phyloP scores from a whole-genome alignment of 805 yeast genomes.

The Candida manassasensis region DNA sequence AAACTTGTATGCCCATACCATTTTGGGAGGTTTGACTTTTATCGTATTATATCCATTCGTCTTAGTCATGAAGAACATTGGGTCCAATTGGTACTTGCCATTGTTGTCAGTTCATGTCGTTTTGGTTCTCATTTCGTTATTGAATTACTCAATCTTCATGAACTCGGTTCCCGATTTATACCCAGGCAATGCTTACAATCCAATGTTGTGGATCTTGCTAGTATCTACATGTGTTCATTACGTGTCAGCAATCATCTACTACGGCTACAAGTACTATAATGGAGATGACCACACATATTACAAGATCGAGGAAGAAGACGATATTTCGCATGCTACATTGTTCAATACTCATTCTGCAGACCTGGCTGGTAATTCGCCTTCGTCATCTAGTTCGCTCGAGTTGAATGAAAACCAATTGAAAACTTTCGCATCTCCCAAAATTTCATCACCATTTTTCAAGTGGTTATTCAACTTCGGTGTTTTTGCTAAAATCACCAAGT shows the following conservation, averaged over 20 bases:
- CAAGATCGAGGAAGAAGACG: background rate
- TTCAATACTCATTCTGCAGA: background rate
- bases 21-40: slow-evolving; percentile 39
- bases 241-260: slow-evolving; percentile 42
- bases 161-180: slow-evolving; percentile 59
- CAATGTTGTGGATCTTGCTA: slow-evolving; percentile 59
- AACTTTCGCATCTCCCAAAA: background rate
- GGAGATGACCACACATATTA: background rate
- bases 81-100: slow-evolving; percentile 53
- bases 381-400: slow-evolving; percentile 1
- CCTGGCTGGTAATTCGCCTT: background rate
- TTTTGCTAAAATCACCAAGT: background rate
- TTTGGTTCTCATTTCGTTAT: slow-evolving; percentile 45
- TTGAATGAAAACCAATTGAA: slow-evolving; percentile 3
- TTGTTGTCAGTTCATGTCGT: slow-evolving; percentile 47
- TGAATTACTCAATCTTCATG: slow-evolving; percentile 54
- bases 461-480: background rate
- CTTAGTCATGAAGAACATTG: slow-evolving; percentile 57
- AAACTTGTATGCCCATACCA: slow-evolving; percentile 53
- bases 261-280: background rate
- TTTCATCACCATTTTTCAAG: background rate
- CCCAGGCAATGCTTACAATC: slow-evolving; percentile 70
- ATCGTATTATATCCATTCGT: slow-evolving; percentile 63
- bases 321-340: background rate
- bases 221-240: slow-evolving; percentile 52